Conservation (phyloP, 306 rosid species). For the Coriaria nepalensis region DNA sequence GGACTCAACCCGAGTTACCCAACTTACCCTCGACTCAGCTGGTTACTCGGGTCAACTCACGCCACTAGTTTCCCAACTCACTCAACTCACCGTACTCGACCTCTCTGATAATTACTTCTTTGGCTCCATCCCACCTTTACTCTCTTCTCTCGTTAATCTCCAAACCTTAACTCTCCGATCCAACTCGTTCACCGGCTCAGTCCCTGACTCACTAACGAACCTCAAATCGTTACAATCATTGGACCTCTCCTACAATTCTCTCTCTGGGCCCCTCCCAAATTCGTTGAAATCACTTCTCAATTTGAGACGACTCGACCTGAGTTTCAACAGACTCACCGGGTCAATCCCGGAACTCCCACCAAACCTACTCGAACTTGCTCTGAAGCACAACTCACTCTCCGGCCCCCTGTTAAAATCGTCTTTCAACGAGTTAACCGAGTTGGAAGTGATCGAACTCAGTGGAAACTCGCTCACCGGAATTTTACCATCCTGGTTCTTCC, state of each 20-base stretch:
- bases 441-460: conserved; percentile 13
- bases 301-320: conserved; percentile 12
- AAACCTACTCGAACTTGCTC: conserved; percentile 27
- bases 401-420: conserved; percentile 40
- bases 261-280: conserved; percentile 1
- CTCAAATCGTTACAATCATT: conserved; percentile 12
- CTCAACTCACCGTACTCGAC: conserved; percentile 19
- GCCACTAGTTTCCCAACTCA: conserved; percentile 50
- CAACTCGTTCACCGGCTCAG: conserved; percentile 14
- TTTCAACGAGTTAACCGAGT: conserved; percentile 28
- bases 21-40: conserved; percentile 80
- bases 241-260: conserved; percentile 17
- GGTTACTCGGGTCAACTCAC: conserved; percentile 66
- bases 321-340: conserved; percentile 18
- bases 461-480: conserved; percentile 16
- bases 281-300: not conserved
- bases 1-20: conserved; percentile 46
- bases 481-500: conserved; percentile 51
- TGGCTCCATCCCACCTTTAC: conserved; percentile 12
- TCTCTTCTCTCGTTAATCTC: conserved; percentile 11
- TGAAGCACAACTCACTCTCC: conserved; percentile 46
- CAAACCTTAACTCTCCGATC: conserved; percentile 11
- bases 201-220: conserved; percentile 11
- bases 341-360: conserved; percentile 13
- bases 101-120: conserved; percentile 18